phyloP scores from a whole-genome alignment of 2,329 filamentous ascomycete genomes.

The Talaromyces sp. region DNA sequence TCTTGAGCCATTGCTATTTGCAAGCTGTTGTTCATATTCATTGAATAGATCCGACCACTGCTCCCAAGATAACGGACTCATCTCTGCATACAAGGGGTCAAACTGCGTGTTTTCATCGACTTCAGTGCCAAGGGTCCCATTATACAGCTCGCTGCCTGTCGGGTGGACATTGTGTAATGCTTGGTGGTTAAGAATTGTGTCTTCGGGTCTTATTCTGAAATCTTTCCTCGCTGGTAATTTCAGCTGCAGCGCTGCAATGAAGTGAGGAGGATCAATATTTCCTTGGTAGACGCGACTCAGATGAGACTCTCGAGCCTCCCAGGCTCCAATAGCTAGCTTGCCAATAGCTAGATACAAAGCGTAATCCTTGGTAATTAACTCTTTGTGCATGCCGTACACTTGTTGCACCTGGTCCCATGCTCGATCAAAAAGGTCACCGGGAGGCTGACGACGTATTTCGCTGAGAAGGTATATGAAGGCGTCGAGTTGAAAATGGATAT shows the following conservation, averaged over 20 bases:
- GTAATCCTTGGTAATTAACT: background rate
- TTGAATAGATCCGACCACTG: background rate
- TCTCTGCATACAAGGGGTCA: background rate
- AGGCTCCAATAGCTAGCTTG: constrained; percentile 4
- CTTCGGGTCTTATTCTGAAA: background rate
- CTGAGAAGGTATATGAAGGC: background rate
- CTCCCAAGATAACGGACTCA: constrained; percentile 4
- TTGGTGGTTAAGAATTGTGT: background rate
- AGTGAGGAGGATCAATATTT: background rate
- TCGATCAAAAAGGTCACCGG: background rate
- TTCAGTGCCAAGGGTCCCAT: background rate
- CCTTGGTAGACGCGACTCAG: background rate
- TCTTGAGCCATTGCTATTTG: background rate
- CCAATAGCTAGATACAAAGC: constrained; percentile 6
- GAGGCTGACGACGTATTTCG: background rate
- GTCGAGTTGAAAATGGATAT: background rate
- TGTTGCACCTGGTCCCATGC: background rate
- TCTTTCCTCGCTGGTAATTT: background rate
- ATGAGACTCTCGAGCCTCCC: constrained; percentile 3
- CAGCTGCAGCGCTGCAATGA: background rate
- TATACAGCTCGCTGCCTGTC: background rate
- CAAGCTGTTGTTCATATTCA: constrained; percentile 1
- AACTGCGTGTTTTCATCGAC: background rate
- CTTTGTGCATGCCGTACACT: background rate
- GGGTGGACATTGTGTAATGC: background rate